Conservation (phyloP, 257 asterid species). For the Rehmannia glutinosa region DNA sequence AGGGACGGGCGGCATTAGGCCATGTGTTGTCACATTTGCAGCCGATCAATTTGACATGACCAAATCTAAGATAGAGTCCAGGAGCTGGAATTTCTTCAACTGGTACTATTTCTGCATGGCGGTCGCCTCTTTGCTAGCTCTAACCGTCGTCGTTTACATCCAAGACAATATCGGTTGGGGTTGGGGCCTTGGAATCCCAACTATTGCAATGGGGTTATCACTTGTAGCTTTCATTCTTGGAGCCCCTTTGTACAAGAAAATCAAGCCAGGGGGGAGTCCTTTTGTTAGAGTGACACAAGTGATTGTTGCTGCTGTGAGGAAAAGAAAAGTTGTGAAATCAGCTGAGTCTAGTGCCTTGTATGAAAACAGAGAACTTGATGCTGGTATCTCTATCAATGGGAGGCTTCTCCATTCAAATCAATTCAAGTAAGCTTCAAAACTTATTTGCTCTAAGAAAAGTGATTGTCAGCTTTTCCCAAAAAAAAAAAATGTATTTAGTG, state of each 20-base stretch:
- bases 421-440: slow-evolving; percentile 66
- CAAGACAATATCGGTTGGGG: slow-evolving; percentile 86
- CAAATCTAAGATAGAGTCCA: slow-evolving; percentile 36
- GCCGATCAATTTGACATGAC: slow-evolving; percentile 85
- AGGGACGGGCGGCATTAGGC: slow-evolving; percentile 77
- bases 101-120: slow-evolving; percentile 80
- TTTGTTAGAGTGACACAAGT: slow-evolving; percentile 63
- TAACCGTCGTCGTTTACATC: slow-evolving; percentile 72
- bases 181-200: slow-evolving; percentile 90
- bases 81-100: slow-evolving; percentile 78
- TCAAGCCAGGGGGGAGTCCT: slow-evolving; percentile 84
- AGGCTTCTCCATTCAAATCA: slow-evolving; percentile 69
- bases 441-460: too few relatives aligned
- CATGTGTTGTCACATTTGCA: slow-evolving; percentile 74
- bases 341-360: slow-evolving; percentile 38
- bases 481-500: too few relatives aligned
- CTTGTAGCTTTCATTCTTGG: slow-evolving; percentile 51
- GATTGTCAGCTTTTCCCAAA: too few relatives aligned
- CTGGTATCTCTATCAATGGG: slow-evolving; percentile 52
- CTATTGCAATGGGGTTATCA: slow-evolving; percentile 66
- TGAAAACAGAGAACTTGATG: slow-evolving; percentile 57
- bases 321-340: slow-evolving; percentile 37
- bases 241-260: slow-evolving; percentile 45
- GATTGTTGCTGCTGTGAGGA: slow-evolving; percentile 55
- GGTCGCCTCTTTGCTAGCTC: slow-evolving; percentile 58